A percentile compares a stretch with the other conserved stretches of the same genome.
Conservation (phyloP, 2,329 filamentous ascomycete species). For the Tolypocladium endophyticum region DNA sequence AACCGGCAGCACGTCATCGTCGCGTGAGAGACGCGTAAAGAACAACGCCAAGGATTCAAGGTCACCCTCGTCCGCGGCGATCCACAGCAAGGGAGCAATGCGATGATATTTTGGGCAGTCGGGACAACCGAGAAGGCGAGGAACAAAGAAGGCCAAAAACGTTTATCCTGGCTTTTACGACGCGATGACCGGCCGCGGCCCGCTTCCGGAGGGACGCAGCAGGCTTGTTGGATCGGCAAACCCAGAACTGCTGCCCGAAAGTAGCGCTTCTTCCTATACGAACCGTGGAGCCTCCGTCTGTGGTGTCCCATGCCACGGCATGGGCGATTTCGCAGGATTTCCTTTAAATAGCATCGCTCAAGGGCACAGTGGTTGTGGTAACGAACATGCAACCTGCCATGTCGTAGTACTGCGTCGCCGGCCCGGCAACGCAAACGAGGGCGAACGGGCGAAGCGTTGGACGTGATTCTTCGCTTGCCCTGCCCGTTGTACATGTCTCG, state of each 20-base stretch:
- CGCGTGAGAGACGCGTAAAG: background rate
- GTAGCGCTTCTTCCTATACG: background rate
- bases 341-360: background rate
- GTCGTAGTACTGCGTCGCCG: background rate
- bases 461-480: background rate
- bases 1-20: background rate
- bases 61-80: background rate
- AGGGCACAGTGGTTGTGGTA: background rate
- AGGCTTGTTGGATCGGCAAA: background rate
- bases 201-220: background rate
- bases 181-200: background rate
- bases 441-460: background rate
- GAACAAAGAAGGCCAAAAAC: background rate
- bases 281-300: background rate
- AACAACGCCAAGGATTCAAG: background rate
- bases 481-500: background rate
- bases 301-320: background rate
- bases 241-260: background rate
- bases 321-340: background rate
- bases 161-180: background rate
- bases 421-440: background rate
- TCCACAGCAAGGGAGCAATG: background rate
- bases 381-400: background rate
- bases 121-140: background rate
- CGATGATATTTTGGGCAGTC: background rate